Conservation (phyloP, 805 yeast species). For the Saccharomycopsis vini region DNA sequence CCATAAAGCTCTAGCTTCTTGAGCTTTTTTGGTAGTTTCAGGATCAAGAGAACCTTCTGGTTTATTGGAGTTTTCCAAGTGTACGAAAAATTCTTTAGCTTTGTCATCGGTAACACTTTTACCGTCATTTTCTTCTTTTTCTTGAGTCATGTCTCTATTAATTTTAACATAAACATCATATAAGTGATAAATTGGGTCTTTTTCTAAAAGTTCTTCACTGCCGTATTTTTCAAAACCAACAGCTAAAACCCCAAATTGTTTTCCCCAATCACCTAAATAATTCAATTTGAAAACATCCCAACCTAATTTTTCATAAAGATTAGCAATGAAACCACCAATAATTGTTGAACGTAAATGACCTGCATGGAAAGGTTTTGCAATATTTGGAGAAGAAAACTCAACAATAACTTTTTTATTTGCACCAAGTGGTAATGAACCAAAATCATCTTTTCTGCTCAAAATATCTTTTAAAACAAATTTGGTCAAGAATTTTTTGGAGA, state of each 20-base stretch:
- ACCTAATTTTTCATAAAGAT: conserved; percentile 82
- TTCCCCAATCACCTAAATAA: conserved; percentile 99
- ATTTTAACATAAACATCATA: conserved; percentile 88
- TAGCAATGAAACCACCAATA: conserved; percentile 91
- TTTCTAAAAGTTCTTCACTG: conserved; percentile 53
- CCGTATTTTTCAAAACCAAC: conserved; percentile 89
- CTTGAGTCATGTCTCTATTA: conserved; percentile 61
- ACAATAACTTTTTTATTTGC: conserved; percentile 60
- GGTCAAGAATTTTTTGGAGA: conserved; percentile 56
- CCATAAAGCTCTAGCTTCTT: conserved; percentile 71
- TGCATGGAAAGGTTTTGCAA: conserved; percentile 99
- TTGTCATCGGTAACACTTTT: conserved; percentile 53
- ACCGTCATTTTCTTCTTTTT: conserved; percentile 39
- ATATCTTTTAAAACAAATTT: conserved; percentile 63
- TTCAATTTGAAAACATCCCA: conserved; percentile 90
- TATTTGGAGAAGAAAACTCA: conserved; percentile 96
- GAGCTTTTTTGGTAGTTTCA: no score
- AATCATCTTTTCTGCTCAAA: conserved; percentile 46
- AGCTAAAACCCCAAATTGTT: conserved; percentile 94
- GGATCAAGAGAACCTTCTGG: no score
- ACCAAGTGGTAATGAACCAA: conserved; percentile 73
- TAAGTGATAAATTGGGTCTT: conserved; percentile 88
- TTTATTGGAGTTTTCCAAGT: no score
- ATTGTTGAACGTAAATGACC: conserved; percentile 97
- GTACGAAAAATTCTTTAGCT: conserved; percentile 82